A percentile compares a stretch with the other conserved stretches of the same genome.
phyloP scores from a whole-genome alignment of 139 green algal genomes.

The Eudorina sp. region DNA sequence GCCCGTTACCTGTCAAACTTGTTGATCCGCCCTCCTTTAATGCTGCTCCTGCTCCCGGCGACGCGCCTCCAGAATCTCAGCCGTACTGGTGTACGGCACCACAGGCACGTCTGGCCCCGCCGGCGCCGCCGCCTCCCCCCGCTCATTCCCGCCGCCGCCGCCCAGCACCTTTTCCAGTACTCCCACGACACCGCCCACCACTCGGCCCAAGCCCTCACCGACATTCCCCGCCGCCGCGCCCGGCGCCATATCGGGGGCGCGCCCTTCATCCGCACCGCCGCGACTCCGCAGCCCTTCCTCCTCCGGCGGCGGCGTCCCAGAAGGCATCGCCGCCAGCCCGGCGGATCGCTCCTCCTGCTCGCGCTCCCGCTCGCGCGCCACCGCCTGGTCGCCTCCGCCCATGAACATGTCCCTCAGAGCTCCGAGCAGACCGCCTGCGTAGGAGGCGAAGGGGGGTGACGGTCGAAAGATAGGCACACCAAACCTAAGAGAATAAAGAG shows the following conservation, averaged over 20 bases:
- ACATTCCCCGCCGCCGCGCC: neutral
- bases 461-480: neutral
- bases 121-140: neutral
- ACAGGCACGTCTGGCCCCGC: neutral
- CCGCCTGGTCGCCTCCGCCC: neutral
- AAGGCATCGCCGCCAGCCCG: neutral
- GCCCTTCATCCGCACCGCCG: neutral
- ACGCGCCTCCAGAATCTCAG: conserved; percentile 29
- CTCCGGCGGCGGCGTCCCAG: neutral
- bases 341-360: neutral
- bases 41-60: conserved; percentile 8
- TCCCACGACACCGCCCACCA: neutral
- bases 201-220: neutral
- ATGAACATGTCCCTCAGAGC: conserved; percentile 2
- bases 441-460: neutral
- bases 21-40: neutral
- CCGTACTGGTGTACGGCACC: conserved; percentile 41
- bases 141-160: neutral
- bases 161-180: neutral
- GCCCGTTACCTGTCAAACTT: too few relatives aligned
- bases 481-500: neutral
- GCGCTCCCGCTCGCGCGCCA: neutral
- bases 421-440: neutral
- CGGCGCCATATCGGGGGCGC: neutral
- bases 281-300: neutral